Evolutionary conservation across 306 rosid genomes (phyloP).

Genomic region (Alnus glutinosa): DNA sequence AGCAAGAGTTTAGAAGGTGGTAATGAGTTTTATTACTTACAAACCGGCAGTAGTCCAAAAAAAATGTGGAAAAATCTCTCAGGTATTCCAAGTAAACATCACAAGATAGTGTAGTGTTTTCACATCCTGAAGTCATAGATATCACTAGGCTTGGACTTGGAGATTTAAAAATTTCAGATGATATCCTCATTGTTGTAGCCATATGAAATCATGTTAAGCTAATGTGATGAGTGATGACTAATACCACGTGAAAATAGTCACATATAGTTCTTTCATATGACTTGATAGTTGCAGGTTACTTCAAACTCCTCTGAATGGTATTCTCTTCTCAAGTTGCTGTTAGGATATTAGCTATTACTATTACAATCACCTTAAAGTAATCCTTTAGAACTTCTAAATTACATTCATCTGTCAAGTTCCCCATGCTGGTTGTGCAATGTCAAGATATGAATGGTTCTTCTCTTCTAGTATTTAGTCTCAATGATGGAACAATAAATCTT

Average conservation of each 20-base stretch:
- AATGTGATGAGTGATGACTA: background rate
- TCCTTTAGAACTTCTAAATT: background rate
- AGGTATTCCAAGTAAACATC: background rate
- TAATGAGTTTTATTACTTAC: too few relatives aligned
- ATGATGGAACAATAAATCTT: constrained; percentile 8
- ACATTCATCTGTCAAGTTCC: background rate
- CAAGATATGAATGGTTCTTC: background rate
- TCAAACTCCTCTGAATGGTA: background rate
- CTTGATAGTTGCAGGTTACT: background rate
- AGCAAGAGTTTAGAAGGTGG: background rate
- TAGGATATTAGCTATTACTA: background rate
- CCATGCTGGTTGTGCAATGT: background rate
- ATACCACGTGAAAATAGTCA: background rate
- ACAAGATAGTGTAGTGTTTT: background rate
- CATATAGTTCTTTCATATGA: background rate
- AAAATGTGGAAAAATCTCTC: background rate
- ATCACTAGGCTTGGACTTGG: background rate
- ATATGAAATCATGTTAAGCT: background rate
- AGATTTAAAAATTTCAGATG: background rate
- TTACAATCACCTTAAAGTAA: background rate
- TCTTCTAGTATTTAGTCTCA: background rate
- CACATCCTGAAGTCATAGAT: background rate
- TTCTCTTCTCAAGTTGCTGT: background rate
- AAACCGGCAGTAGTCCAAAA: background rate
- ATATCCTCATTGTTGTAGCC: too few relatives aligned